phyloP scores from a whole-genome alignment of 306 rosid genomes.

The Astragalus membranaceus region DNA sequence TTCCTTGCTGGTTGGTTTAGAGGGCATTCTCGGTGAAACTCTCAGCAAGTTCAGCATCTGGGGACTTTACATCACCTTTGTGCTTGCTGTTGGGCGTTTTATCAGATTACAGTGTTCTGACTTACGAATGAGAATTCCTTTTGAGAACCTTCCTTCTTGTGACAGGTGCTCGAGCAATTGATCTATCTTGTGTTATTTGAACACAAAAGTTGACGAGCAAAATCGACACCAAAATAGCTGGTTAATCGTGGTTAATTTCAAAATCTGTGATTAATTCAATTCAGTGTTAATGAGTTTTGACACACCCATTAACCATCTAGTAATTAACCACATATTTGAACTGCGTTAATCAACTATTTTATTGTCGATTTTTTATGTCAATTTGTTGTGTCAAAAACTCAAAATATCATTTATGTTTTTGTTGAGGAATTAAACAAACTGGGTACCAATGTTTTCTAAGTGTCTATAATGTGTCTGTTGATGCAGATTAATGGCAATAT shows the following conservation, averaged over 20 bases:
- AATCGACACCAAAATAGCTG: no score
- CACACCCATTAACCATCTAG: no score
- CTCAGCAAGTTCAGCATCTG: constrained; percentile 99
- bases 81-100: constrained; percentile 95
- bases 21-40: constrained; percentile 90
- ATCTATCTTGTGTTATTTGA: neutral
- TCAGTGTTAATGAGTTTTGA: no score
- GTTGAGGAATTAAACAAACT: constrained; percentile 3
- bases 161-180: constrained; percentile 50
- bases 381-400: no score
- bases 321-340: no score
- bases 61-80: constrained; percentile 95
- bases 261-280: no score
- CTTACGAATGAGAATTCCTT: constrained; percentile 92
- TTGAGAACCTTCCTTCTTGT: constrained; percentile 90
- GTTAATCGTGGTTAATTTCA: no score
- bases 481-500: constrained; percentile 75
- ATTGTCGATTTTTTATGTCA: no score
- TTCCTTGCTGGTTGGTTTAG: constrained; percentile 43
- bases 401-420: neutral
- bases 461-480: constrained; percentile 7
- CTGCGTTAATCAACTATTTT: no score
- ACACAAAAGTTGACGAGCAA: no score
- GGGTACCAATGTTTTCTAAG: neutral
- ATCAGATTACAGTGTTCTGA: constrained; percentile 95